phyloP scores from a whole-genome alignment of 1,139 yeast genomes.

The Diutina catenulata region DNA sequence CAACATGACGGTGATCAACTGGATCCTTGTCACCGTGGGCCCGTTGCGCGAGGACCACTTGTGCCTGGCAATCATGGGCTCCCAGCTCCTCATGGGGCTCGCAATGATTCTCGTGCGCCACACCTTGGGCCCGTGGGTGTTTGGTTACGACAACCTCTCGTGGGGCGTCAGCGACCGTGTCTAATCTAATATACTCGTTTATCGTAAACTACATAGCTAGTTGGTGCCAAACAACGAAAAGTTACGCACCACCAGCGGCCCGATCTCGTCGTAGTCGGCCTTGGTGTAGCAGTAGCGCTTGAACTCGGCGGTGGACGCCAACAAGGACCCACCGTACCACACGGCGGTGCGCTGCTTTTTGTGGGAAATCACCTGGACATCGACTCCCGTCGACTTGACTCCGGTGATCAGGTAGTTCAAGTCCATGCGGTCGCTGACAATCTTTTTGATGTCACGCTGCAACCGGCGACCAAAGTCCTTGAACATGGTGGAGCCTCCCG shows the following conservation, averaged over 20 bases:
- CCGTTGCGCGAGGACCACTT: conserved; percentile 77
- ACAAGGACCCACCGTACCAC: conserved; percentile 96
- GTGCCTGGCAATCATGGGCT: conserved; percentile 42
- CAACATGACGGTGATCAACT: conserved; percentile 79
- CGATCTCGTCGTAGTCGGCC: conserved; percentile 94
- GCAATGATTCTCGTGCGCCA: conserved; percentile 66
- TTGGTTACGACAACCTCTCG: conserved; percentile 75
- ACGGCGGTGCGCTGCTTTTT: conserved; percentile 97
- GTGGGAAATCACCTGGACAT: conserved; percentile 93
- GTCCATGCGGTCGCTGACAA: conserved; percentile 83
- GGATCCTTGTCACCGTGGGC: conserved; percentile 75
- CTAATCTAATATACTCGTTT: background rate
- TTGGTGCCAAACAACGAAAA: conserved; percentile 84
- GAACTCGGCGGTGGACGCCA: conserved; percentile 96
- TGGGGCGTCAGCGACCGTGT: conserved; percentile 27
- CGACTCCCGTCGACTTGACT: conserved; percentile 87
- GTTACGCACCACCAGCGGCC: conserved; percentile 95
- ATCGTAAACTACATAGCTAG: too few relatives aligned
- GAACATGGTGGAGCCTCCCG: conserved; percentile 98
- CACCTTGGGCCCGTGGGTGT: conserved; percentile 72
- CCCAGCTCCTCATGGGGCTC: conserved; percentile 60
- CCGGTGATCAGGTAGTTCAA: conserved; percentile 71
- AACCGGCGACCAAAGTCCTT: conserved; percentile 95
- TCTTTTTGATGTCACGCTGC: conserved; percentile 82
- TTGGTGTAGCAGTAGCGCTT: conserved; percentile 94